Conservation (phyloP, 2,329 filamentous ascomycete species). For the Penicillium sp. region DNA sequence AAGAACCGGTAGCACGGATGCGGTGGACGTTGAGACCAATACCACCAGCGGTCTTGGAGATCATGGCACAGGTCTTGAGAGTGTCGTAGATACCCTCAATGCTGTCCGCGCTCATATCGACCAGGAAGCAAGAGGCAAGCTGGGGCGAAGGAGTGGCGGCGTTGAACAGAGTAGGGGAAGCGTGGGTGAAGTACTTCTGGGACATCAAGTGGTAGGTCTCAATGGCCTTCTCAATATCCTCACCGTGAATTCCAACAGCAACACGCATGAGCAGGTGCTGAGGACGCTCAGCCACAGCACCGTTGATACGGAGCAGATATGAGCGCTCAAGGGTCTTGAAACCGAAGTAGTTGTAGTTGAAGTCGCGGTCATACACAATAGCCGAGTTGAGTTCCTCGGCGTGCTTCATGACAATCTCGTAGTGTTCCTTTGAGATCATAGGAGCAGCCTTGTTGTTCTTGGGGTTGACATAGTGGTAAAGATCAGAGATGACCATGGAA, state of each 20-base stretch:
- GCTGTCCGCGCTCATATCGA: constrained; percentile 99
- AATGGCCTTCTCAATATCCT: constrained; percentile 89
- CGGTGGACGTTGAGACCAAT: constrained; percentile 96
- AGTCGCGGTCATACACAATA: constrained; percentile 98
- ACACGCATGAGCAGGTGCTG: constrained; percentile 99
- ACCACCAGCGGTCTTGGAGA: constrained; percentile 98
- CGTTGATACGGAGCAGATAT: constrained; percentile 91
- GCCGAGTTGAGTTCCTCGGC: constrained; percentile 97
- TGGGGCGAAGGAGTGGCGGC: constrained; percentile 93
- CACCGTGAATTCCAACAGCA: constrained; percentile 92
- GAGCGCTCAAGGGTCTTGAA: constrained; percentile 99
- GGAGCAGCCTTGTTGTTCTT: constrained; percentile 81
- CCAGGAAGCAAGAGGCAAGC: constrained; percentile 96
- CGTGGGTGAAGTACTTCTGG: constrained; percentile 97
- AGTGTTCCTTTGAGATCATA: constrained; percentile 92
- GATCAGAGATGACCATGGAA: constrained; percentile 89
- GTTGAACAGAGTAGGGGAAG: constrained; percentile 96
- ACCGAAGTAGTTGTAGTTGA: constrained; percentile 99
- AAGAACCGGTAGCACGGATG: constrained; percentile 95
- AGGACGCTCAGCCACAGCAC: constrained; percentile 93
- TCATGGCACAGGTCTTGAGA: constrained; percentile 98
- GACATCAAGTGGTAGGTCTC: constrained; percentile 99
- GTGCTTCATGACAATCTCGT: constrained; percentile 92
- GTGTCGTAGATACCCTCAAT: constrained; percentile 99
- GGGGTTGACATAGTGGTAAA: constrained; percentile 95